phyloP scores from a whole-genome alignment of 2,329 filamentous ascomycete genomes.

The Claviceps sp. region DNA sequence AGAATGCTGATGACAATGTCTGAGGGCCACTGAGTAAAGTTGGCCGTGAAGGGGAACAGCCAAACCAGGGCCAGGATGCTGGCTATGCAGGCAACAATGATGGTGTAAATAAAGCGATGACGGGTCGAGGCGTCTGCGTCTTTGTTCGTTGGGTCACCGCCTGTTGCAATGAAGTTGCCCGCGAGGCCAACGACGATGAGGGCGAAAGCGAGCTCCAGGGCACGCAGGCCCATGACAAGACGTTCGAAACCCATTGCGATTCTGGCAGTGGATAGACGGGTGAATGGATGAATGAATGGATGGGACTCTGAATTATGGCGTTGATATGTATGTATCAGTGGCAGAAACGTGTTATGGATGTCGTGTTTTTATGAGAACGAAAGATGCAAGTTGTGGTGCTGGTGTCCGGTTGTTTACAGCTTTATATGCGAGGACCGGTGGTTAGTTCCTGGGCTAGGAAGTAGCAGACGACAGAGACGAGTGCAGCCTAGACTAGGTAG shows the following conservation, averaged over 20 bases:
- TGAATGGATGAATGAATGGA: not conserved
- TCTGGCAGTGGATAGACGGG: not conserved
- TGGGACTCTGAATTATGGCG: not conserved
- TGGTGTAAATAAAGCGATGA: constrained; percentile 61
- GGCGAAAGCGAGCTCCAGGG: constrained; percentile 51
- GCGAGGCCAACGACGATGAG: constrained; percentile 59
- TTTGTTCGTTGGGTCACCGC: constrained; percentile 10
- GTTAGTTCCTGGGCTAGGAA: not conserved
- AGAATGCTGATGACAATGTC: constrained; percentile 55
- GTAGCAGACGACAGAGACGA: not conserved
- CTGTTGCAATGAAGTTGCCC: constrained; percentile 47
- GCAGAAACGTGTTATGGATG: not conserved
- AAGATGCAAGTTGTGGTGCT: not conserved
- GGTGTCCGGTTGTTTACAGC: not conserved
- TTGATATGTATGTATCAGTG: not conserved
- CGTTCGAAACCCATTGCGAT: constrained; percentile 25
- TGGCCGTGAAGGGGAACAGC: constrained; percentile 55
- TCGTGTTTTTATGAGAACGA: not conserved
- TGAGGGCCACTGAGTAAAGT: constrained; percentile 57
- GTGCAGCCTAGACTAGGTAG: not conserved
- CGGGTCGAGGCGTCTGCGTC: constrained; percentile 35
- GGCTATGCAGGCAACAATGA: constrained; percentile 55
- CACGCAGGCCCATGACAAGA: constrained; percentile 25
- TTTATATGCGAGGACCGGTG: not conserved
- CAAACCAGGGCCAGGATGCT: constrained; percentile 58